These are phyloP conservation scores for Rhodotorula sp. DNA, from an alignment of 1,284 basidiomycete genomes.

Conservation along the genomic window DNA sequence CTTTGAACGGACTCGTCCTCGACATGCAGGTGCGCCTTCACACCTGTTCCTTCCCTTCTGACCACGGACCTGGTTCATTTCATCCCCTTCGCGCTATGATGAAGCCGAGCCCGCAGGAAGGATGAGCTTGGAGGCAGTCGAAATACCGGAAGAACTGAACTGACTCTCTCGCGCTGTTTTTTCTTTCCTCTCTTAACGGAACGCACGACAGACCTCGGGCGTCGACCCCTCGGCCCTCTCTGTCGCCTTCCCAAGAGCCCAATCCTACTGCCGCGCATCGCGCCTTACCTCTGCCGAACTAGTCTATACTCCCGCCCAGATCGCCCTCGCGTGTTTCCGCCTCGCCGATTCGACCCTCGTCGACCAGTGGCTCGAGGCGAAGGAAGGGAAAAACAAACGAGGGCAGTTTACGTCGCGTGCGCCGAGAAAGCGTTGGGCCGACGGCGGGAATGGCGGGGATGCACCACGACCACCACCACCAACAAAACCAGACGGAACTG, in stretches of 20 bases:
- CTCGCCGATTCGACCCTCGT: slow-evolving; percentile 64
- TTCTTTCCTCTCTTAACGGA: too few species aligned
- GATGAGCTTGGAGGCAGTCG: not conserved
- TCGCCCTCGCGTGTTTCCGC: slow-evolving; percentile 79
- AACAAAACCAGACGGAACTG: not conserved
- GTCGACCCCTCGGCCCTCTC: slow-evolving; percentile 3
- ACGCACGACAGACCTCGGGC: slow-evolving; percentile 1
- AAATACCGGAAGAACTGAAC: not conserved
- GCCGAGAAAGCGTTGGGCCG: not conserved
- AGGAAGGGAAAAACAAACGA: slow-evolving; percentile 17
- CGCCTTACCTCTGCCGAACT: slow-evolving; percentile 89
- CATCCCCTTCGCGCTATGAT: too few species aligned
- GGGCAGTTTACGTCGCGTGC: not conserved
- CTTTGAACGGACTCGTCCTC: slow-evolving; percentile 83
- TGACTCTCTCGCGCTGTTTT: not conserved
- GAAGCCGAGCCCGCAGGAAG: too few species aligned
- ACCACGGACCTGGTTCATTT: not conserved
- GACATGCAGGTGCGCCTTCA: slow-evolving; percentile 72
- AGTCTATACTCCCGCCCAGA: slow-evolving; percentile 87
- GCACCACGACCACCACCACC: not conserved
- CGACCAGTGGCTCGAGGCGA: slow-evolving; percentile 57
- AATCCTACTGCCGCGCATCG: slow-evolving; percentile 61
- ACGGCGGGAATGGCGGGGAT: not conserved
- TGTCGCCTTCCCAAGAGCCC: slow-evolving; percentile 11
- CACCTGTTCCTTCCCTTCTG: slow-evolving; percentile 9